Conservation (phyloP, 2,329 filamentous ascomycete species). For the Lecanicillium sp. region DNA sequence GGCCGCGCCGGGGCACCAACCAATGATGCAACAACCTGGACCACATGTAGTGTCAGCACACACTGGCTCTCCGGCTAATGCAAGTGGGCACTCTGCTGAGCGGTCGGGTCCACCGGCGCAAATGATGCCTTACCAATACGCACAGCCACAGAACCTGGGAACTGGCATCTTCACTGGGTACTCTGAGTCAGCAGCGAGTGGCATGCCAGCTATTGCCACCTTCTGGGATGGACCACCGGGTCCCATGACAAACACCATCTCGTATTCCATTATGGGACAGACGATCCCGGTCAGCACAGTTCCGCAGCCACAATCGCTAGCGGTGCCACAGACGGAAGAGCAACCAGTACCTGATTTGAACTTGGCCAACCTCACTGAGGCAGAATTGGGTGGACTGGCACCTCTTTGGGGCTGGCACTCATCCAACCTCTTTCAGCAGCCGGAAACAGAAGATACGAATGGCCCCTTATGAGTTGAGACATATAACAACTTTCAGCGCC, state of each 20-base stretch:
- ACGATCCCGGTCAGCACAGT: constrained; percentile 5
- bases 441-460: too few relatives aligned
- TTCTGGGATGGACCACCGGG: constrained; percentile 2
- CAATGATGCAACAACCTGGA: not conserved
- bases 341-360: constrained; percentile 10
- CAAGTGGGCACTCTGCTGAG: not conserved
- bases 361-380: constrained; percentile 15
- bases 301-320: constrained; percentile 2
- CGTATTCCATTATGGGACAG: constrained; percentile 8
- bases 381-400: constrained; percentile 15
- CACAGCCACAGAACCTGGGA: constrained; percentile 3
- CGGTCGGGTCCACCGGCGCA: not conserved
- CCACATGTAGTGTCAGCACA: not conserved
- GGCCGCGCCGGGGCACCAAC: not conserved
- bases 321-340: constrained; percentile 4
- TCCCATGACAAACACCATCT: constrained; percentile 3
- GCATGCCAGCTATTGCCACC: constrained; percentile 7
- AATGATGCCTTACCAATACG: not conserved
- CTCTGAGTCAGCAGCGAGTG: not conserved
- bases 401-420: constrained; percentile 17
- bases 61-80: not conserved
- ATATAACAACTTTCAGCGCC: too few relatives aligned
- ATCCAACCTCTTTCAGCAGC: constrained; percentile 10
- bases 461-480: too few relatives aligned
- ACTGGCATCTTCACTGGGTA: constrained; percentile 6